These are phyloP conservation scores for Pseudocercospora musae DNA, from an alignment of 2,329 filamentous ascomycete genomes.

Conservation along the genomic window DNA sequence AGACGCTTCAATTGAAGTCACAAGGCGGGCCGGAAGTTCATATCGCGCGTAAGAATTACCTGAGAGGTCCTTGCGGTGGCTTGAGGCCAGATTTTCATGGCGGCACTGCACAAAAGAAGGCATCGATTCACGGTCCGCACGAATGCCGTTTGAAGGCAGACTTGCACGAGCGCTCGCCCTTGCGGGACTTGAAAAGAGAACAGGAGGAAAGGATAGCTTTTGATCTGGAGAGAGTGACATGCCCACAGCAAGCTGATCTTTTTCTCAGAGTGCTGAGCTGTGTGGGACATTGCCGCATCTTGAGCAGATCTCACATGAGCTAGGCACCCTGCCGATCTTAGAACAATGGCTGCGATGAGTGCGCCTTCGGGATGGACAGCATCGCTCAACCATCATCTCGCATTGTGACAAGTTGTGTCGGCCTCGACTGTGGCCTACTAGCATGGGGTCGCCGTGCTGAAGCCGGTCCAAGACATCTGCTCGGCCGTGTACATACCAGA, in stretches of 20 bases:
- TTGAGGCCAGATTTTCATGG: not conserved
- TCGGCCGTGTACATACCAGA: not conserved
- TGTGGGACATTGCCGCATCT: not conserved
- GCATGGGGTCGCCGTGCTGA: not conserved
- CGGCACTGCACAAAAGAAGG: not conserved
- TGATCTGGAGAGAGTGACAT: not conserved
- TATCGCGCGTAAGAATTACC: not conserved
- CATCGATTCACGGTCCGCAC: not conserved
- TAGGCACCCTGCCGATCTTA: not conserved
- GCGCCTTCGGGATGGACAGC: not conserved
- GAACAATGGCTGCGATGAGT: not conserved
- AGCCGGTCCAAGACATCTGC: not conserved
- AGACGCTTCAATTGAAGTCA: not conserved
- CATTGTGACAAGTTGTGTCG: not conserved
- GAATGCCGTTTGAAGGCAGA: not conserved
- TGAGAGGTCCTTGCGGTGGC: not conserved
- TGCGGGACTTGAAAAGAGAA: not conserved
- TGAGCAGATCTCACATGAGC: not conserved
- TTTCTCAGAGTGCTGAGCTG: not conserved
- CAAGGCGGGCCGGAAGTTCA: not conserved
- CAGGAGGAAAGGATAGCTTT: not conserved
- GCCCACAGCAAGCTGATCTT: not conserved
- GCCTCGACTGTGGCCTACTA: not conserved
- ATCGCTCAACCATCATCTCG: not conserved
- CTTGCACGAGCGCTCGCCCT: not conserved